Base-by-base conservation (phyloP, 352 stramenopile species). In the Globisporangium cylindrosporum region DNA sequence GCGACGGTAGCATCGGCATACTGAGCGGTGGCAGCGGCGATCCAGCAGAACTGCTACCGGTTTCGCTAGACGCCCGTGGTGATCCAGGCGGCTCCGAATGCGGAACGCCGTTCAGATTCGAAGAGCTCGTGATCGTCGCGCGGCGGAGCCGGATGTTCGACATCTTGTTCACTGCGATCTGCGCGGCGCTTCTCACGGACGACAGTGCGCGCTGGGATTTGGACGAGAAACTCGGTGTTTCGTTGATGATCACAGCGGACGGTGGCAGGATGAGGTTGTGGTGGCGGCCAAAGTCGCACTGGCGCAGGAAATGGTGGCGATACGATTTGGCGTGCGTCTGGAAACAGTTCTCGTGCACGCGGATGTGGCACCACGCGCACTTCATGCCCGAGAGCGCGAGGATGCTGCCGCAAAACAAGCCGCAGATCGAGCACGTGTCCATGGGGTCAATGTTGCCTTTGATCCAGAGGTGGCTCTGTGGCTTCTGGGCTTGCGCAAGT, bases 391-490 rank as follows among this genome's bases (percentile, higher is more conserved):
- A 93, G 2, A 93, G 78, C 32, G 87, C 84, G 54, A 94, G 82
- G 68, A 94, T 89, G 66, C 82, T 93, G 22, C 87, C 85, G 59
- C 87, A 93, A 32, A 94, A 93, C 12, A 93, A 66, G 3, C 86
- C 87, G 51, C 87, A 94, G 25, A 93, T 59, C 3, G 85, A 84
- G 62, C 87, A 94, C 63, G 78, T 88, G 71, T 93, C 87, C 77
- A 91, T 90, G 2, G 85, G 84, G 62, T 94, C 87, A 48, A 92
- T 93, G 62, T 94, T 94, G 54, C 87, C 87, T 53, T 93, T 92
- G 58, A 93, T 76, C 84, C 84, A 94, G 62, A 92, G 73, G 62
- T 93, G 86, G 20, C 68, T 64, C 54, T 88, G 76, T 25, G 70
- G 67, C 60, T 76, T 64, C 15, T 61, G 61, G 24, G 64, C 48